Conservation (phyloP, 495 filamentous ascomycete species). For the Lophiostoma macrostomum region DNA sequence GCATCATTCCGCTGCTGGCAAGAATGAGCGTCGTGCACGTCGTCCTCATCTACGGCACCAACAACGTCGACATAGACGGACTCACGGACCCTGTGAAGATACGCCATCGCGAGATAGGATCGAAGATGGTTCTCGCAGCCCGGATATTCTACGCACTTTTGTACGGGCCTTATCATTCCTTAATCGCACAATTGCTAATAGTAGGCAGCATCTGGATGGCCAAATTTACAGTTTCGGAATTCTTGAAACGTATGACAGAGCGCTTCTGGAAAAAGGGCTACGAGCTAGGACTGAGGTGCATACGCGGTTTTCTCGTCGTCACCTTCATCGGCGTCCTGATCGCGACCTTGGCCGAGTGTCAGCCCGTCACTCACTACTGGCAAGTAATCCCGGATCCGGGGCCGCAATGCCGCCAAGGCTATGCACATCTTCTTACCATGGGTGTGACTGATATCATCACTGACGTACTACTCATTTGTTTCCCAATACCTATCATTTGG, state of each 20-base stretch:
- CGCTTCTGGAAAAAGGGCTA: constrained; percentile 70
- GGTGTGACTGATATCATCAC: constrained; percentile 81
- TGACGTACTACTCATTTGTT: constrained; percentile 79
- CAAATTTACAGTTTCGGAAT: constrained; percentile 87
- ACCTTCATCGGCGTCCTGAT: constrained; percentile 80
- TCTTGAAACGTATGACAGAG: constrained; percentile 74
- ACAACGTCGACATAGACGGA: constrained; percentile 60
- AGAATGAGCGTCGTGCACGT: constrained; percentile 87
- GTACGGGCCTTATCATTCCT: constrained; percentile 43
- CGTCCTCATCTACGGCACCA: constrained; percentile 81
- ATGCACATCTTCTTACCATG: constrained; percentile 83
- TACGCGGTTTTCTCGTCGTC: constrained; percentile 68
- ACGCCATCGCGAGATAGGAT: constrained; percentile 54
- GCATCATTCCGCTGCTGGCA: constrained; percentile 72
- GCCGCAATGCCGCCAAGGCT: constrained; percentile 76
- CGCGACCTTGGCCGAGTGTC: constrained; percentile 79
- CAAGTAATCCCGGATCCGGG: constrained; percentile 88
- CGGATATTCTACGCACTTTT: constrained; percentile 67
- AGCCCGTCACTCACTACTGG: constrained; percentile 83
- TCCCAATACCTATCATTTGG: constrained; percentile 84
- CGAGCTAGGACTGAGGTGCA: constrained; percentile 59
- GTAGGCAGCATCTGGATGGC: constrained; percentile 76
- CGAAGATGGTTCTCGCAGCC: constrained; percentile 61
- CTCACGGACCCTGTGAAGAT: constrained; percentile 46
- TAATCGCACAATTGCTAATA: not conserved